phyloP scores from a whole-genome alignment of 2,329 filamentous ascomycete genomes.

The Stachybotrys chartarum region DNA sequence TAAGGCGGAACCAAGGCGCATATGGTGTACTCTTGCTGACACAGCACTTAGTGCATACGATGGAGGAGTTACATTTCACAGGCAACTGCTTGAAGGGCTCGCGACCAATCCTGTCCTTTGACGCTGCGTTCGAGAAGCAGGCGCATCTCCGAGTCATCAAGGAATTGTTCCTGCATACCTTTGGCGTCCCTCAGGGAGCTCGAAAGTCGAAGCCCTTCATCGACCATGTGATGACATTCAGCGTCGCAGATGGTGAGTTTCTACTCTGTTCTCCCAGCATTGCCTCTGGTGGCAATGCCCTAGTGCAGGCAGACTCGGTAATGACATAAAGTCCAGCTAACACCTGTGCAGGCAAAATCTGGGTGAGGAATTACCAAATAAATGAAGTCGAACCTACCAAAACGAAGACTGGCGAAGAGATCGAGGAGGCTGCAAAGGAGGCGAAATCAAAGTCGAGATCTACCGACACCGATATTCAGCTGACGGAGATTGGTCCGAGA shows the following conservation, averaged over 20 bases:
- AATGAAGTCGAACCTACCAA: constrained; percentile 50
- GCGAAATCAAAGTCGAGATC: constrained; percentile 29
- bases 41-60: constrained; percentile 67
- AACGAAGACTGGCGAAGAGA: constrained; percentile 28
- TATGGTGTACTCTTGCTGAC: constrained; percentile 12
- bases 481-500: constrained; percentile 90
- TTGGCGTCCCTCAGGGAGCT: constrained; percentile 84
- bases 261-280: background rate
- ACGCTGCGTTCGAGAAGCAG: constrained; percentile 73
- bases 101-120: constrained; percentile 85
- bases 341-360: constrained; percentile 38
- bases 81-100: constrained; percentile 96
- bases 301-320: constrained; percentile 44
- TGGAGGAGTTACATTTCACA: constrained; percentile 94
- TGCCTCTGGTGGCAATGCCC: background rate
- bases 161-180: constrained; percentile 82
- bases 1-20: constrained; percentile 25
- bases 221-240: constrained; percentile 92
- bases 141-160: constrained; percentile 79
- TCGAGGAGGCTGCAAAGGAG: constrained; percentile 32
- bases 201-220: constrained; percentile 92
- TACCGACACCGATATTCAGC: constrained; percentile 64
- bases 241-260: constrained; percentile 77
- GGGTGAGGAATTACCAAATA: constrained; percentile 93
- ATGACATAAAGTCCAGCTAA: constrained; percentile 2